Evolutionary conservation across 768 basidiomycete genomes (phyloP).

Genomic region (Boletus vermiculosoides): DNA sequence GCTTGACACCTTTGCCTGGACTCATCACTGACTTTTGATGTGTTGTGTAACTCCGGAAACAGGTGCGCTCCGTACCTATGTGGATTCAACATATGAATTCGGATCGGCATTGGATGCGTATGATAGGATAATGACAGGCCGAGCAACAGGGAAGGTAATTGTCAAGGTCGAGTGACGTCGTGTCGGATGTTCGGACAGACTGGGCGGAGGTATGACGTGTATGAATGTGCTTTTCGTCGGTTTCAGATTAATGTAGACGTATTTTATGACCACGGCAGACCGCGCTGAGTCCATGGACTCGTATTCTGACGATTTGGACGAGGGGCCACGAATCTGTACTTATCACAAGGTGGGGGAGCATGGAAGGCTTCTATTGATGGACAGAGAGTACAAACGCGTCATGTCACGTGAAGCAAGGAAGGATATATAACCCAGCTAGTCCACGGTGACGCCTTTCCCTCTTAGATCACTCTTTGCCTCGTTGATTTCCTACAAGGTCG

Average conservation of each 20-base stretch:
- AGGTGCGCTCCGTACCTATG: conserved; percentile 41
- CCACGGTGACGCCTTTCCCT: conserved; percentile 58
- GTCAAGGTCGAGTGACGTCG: conserved; percentile 43
- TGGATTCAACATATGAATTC: conserved; percentile 61
- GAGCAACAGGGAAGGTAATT: conserved; percentile 66
- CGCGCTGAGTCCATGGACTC: neutral
- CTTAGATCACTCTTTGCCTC: conserved; percentile 58
- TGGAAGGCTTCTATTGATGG: neutral
- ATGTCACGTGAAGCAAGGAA: neutral
- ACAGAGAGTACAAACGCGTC: neutral
- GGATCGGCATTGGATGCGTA: conserved; percentile 61
- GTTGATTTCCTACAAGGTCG: conserved; percentile 53
- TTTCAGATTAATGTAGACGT: neutral
- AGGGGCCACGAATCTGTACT: neutral
- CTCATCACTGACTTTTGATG: too few relatives aligned
- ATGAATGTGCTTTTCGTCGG: neutral
- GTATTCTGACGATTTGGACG: neutral
- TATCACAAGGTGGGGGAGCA: neutral
- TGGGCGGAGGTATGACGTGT: neutral
- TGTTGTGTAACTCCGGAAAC: too few relatives aligned
- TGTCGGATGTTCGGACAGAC: neutral
- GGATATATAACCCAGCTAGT: conserved; percentile 30
- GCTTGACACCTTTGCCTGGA: conserved; percentile 1
- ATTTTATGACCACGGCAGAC: neutral
- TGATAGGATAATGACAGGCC: conserved; percentile 52